phyloP scores from a whole-genome alignment of 2,329 filamentous ascomycete genomes.

The Parascedosporium putredinis region DNA sequence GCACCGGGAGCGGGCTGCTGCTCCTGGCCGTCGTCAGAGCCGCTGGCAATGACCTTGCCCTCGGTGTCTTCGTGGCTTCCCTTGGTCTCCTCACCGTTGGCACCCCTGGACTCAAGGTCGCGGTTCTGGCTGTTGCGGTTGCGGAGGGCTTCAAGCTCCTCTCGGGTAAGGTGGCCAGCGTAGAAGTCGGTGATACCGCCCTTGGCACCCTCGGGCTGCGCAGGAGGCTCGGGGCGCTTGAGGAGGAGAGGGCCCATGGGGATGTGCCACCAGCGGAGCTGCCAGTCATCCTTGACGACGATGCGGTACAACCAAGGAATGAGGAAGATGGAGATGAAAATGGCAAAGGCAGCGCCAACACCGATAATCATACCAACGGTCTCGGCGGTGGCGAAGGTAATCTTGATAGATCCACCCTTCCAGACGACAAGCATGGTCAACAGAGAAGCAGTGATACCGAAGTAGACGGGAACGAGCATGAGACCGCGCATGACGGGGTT shows the following conservation, averaged over 20 bases:
- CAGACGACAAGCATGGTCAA: conserved; percentile 52
- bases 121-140: conserved; percentile 12
- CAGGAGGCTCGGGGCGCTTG: conserved; percentile 8
- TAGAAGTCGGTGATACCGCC: conserved; percentile 37
- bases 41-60: conserved; percentile 15
- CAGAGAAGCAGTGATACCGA: conserved; percentile 45
- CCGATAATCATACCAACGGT: conserved; percentile 38
- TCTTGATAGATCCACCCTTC: conserved; percentile 34
- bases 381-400: conserved; percentile 23
- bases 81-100: conserved; percentile 18
- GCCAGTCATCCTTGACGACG: conserved; percentile 45
- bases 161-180: conserved; percentile 35
- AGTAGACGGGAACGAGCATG: conserved; percentile 45
- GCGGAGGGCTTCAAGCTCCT: conserved; percentile 29
- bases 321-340: conserved; percentile 36
- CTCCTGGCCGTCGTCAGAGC: conserved; percentile 27
- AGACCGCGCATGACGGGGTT: conserved; percentile 45
- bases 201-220: conserved; percentile 21
- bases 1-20: conserved; percentile 15
- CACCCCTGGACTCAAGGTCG: conserved; percentile 18
- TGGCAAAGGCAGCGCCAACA: conserved; percentile 31
- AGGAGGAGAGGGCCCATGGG: conserved; percentile 37
- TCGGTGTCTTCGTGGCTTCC: no score
- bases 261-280: conserved; percentile 41
- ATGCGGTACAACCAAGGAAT: conserved; percentile 43